Base-by-base conservation (phyloP, 768 basidiomycete genomes). In the Lyophyllum shimeji region DNA sequence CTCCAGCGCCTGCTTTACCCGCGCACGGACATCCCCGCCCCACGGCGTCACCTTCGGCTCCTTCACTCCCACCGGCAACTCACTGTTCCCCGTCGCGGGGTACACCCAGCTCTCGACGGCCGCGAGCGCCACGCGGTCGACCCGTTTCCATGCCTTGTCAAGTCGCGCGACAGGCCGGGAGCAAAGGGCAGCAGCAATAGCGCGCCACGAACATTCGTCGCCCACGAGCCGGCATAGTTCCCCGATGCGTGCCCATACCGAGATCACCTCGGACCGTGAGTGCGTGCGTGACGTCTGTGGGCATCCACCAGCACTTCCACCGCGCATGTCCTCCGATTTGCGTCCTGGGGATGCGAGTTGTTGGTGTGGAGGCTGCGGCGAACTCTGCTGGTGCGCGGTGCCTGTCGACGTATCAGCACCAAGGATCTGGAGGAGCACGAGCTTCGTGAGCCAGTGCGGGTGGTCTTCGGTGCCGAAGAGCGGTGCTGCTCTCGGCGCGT, bases 361-460 rank as follows among this genome's bases (percentile, higher is more conserved):
- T 45, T 46, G 50, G n/a, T 50, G 55, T 33, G 48, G 18, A 17
- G 42, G 42, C 17, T 23, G 20, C 21, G 45, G 49, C 2, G 42
- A 34, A 27, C 27, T 13, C n/a, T 18, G 43, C 25, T 56, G 40
- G 52, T 57, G 45, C 12, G 60, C 60, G 50, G 67, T 65, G 21
- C 66, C 60, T 52, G 63, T 69, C 7, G 78, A 73, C 1, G 79
- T 76, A 62, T 89, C 87, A 0, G 79, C 76, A 23, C 82, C 84
- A 12, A 93, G 77, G 12, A 92, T 80, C 65, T 91, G 90, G 43
- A 86, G 67, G 1, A 94, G 68, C 6, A 93, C 71, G 3, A 89
- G 69, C 62, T 82, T 86, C 13, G 92, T 93, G 40, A 93, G 73
- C 90, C 91, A 94, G 66, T 94, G 88, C 1, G 90, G 89, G 42